Evolutionary conservation across 768 basidiomycete genomes (phyloP), one percentile per base, ranked within the genome.

Genomic region (Suillus brevipes): DNA sequence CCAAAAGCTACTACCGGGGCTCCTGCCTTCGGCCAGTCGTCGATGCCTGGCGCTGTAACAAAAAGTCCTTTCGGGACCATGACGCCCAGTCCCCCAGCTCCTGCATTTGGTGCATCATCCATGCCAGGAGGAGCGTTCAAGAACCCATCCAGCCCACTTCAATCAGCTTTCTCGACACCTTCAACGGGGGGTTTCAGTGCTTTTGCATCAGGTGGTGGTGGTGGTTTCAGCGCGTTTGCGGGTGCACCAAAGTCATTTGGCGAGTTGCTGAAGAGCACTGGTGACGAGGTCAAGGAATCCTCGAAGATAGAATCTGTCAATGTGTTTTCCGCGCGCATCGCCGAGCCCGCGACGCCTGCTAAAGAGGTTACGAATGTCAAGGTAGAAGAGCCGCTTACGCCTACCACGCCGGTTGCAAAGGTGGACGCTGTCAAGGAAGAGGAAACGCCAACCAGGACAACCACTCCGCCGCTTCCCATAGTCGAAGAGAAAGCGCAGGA

Each of bases 201-300:
- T 10, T 79, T 74, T 63, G 65, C 57, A 4, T 58, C 74, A 14
- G 66, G 80, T 0, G 59, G 73, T 14, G 70, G 76, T 2, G 78
- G 82, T 36, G 87, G 80, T 3, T 89, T 89, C 68, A 70, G 80
- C 40, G 82, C 85, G 0, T 87, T 87, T 68, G 81, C 83, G 16
- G 82, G 82, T 1, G 60, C 77, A 4, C 65, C 77, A 1, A 84
- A 82, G 68, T 85, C 90, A 0, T 93, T 89, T 68, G 75, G 79
- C n/a, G 87, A 91, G 36, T 70, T 91, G 55, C 75, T 91, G 64
- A 84, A 86, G 71, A 73, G 67, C 18, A 78, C 70, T 52, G 78
- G 75, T 53, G 71, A 71, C 23, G 72, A 75, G 25, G 56, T 73
- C 8, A 73, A 72, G 28, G 28, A 40, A 55, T 2, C 31, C 6